Base-by-base conservation (phyloP, 164 flowering plant species). In the Annona squamosa region DNA sequence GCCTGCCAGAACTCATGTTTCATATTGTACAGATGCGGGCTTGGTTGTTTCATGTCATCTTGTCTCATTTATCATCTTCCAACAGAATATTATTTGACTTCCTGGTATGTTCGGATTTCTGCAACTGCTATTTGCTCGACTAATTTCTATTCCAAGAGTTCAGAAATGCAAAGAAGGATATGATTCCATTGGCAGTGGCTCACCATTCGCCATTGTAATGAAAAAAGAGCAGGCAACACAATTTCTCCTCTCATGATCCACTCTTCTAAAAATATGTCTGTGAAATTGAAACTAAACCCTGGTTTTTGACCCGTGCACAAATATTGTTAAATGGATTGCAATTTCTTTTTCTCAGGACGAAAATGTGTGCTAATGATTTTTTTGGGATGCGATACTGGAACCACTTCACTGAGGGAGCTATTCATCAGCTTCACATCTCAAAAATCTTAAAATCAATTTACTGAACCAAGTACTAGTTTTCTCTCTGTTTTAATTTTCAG, bases 91-190 rank as follows among this genome's bases (percentile, higher is more conserved):
- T 41, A 93, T 96, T 48, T 86, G 98, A 19, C 97, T 96, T 48
- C 98, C 99, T 2, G 88, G 97, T 82, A 76, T 82, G 73, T 91
- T 96, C 74, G 79, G 74, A 73, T 93, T 96, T 77, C 97, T 96
- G 74, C 98, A 89, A 70, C 73, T 87, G 17, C 93, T 97, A 13
- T 77, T 94, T 82, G 98, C 98, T 41, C 90, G 88, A 70, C 80
- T 94, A 46, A 92, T 94, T 76, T 94, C 98, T 65, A 83, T 83
- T 61, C 81, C 88, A 17, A 86, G 97, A 63, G 98, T 98, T 72
- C 97, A 98, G 37, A 96, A 95, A 79, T 88, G 97, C 77, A 93
- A 91, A 81, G 98, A 96, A 85, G 99, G 93, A n/a, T 96, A 96
- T 89, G 99, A 97, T 78, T 69, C 99, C 46, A 93, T 96, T 66